These are phyloP conservation scores for Pleurotus salmoneostramineus DNA, from an alignment of 768 basidiomycete genomes.

Conservation along the genomic window DNA sequence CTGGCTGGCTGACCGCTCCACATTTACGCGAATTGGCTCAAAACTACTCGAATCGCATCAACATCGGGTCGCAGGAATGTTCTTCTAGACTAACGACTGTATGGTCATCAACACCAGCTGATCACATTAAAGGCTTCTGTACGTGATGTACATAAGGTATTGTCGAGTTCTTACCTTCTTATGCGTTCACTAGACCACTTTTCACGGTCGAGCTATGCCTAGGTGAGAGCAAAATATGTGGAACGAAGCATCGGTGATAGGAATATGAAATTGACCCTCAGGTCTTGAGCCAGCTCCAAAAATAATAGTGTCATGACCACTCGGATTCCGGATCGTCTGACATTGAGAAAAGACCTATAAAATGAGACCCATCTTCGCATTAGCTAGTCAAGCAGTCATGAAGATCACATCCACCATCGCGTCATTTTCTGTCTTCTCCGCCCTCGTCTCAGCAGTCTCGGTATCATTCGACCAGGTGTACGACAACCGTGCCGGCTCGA, in stretches of 20 bases:
- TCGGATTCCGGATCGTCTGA: background rate
- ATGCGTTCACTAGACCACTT: background rate
- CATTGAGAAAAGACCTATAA: no score
- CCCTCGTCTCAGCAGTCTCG: constrained; percentile 19
- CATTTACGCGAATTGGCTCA: background rate
- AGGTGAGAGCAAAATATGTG: background rate
- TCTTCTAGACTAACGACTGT: background rate
- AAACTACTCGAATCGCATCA: background rate
- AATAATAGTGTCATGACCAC: no score
- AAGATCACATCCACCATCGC: constrained; percentile 12
- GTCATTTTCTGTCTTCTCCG: constrained; percentile 16
- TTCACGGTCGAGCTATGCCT: constrained; percentile 1
- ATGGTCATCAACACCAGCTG: background rate
- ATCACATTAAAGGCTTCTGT: background rate
- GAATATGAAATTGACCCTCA: background rate
- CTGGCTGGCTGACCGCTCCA: background rate
- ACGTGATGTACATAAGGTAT: background rate
- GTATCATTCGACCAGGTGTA: constrained; percentile 45
- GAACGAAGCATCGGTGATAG: background rate
- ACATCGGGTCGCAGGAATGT: background rate
- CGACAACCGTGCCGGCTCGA: constrained; percentile 36
- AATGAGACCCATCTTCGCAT: no score
- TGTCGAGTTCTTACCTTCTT: background rate
- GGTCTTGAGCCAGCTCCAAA: background rate
- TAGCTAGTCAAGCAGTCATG: constrained; percentile 9